Conservation (phyloP, 1,139 yeast species). For the Suhomyces ambrosiae region DNA sequence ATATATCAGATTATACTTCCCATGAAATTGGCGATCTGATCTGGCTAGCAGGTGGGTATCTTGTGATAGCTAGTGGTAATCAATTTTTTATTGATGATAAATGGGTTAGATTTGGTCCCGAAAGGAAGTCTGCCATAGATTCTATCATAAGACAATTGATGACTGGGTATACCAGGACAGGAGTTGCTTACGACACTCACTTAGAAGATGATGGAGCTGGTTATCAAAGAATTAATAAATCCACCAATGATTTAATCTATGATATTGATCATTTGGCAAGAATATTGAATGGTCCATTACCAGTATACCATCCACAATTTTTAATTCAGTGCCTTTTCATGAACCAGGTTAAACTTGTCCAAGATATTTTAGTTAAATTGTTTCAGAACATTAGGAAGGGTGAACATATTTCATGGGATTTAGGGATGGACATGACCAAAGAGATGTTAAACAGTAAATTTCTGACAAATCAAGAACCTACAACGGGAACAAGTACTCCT, state of each 20-base stretch:
- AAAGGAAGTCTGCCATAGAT: constrained; percentile 31
- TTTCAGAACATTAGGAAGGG: constrained; percentile 51
- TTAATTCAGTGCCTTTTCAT: constrained; percentile 75
- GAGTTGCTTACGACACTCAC: constrained; percentile 29
- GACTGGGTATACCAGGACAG: constrained; percentile 48
- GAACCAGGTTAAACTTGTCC: constrained; percentile 59
- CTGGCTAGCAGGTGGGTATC: constrained; percentile 78
- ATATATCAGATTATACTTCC: constrained; percentile 68
- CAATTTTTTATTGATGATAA: constrained; percentile 84
- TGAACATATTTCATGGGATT: constrained; percentile 37
- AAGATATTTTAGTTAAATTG: constrained; percentile 57
- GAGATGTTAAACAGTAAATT: constrained; percentile 17
- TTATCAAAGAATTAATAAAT: constrained; percentile 11
- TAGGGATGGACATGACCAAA: constrained; percentile 30
- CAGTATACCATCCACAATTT: constrained; percentile 89
- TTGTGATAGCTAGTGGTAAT: constrained; percentile 87
- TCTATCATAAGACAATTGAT: constrained; percentile 52
- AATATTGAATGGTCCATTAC: constrained; percentile 84
- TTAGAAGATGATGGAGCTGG: constrained; percentile 39
- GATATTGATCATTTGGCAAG: constrained; percentile 60
- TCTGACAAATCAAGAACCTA: constrained; percentile 2
- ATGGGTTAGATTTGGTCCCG: constrained; percentile 40
- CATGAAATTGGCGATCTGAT: constrained; percentile 87
- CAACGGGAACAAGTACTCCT: constrained; percentile 11
- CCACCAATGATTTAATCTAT: constrained; percentile 20